Percentiles rank a stretch among this genome's conserved stretches.
Evolutionary conservation across 164 flowering plant species (phyloP).

Genomic region (Echeveria elegans): DNA sequence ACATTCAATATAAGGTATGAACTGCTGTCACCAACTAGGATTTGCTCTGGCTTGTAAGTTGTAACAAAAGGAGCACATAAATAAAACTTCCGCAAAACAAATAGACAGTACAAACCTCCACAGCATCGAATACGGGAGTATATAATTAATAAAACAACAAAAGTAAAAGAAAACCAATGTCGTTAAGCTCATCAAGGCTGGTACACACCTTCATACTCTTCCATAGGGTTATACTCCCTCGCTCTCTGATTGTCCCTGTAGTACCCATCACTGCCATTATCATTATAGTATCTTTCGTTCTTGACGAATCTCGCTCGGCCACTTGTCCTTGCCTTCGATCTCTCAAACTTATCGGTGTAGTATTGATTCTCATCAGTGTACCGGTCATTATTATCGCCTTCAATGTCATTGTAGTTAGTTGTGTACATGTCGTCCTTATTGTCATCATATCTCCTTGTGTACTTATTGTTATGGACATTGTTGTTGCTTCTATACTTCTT

Average conservation of each 20-base stretch:
- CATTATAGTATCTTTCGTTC: background rate
- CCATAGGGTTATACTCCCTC: conserved; percentile 21
- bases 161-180: too few relatives aligned
- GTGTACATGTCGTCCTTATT: background rate
- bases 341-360: background rate
- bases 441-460: background rate
- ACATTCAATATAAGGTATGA: too few relatives aligned
- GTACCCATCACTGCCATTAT: background rate
- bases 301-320: background rate
- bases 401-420: background rate
- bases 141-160: too few relatives aligned
- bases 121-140: too few relatives aligned
- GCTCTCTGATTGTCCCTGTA: background rate
- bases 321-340: background rate
- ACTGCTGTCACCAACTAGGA: too few relatives aligned
- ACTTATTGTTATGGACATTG: background rate
- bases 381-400: background rate
- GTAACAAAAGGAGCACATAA: too few relatives aligned
- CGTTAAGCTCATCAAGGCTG: conserved; percentile 3
- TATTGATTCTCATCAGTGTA: background rate
- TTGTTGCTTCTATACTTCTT: background rate
- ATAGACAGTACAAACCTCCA: too few relatives aligned
- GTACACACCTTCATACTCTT: conserved; percentile 11
- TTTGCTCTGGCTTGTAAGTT: too few relatives aligned
- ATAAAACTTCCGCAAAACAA: too few relatives aligned